Percentiles rank a stretch among this genome's conserved stretches.
Evolutionary conservation across 1,139 yeast species (phyloP).

Genomic region (Zygosaccharomyces sapae): DNA sequence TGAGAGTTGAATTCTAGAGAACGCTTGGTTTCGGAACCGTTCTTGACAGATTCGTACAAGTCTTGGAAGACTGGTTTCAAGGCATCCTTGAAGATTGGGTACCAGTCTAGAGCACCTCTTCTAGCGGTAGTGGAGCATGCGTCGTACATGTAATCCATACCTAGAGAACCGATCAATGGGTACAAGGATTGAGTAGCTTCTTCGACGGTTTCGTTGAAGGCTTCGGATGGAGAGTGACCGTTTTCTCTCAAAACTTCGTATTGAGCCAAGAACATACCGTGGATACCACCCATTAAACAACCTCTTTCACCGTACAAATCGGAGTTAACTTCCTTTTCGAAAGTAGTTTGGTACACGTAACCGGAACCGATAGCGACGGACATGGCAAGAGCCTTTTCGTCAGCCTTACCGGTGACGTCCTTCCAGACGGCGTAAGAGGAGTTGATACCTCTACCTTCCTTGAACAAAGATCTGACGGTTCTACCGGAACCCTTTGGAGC

Average conservation of each 20-base stretch:
- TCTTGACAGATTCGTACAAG: conserved; percentile 89
- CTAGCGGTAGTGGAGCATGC: conserved; percentile 99
- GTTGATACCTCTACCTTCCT: conserved; percentile 99
- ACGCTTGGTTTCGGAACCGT: conserved; percentile 97
- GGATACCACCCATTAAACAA: conserved; percentile 99
- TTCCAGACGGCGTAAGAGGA: conserved; percentile 99
- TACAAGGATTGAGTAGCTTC: conserved; percentile 99
- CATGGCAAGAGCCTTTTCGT: conserved; percentile 97
- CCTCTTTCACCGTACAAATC: conserved; percentile 99
- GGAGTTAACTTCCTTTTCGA: conserved; percentile 98
- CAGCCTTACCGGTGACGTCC: conserved; percentile 98
- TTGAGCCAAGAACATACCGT: conserved; percentile 99
- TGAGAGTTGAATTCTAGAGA: conserved; percentile 97
- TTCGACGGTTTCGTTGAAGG: conserved; percentile 99
- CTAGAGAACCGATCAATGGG: conserved; percentile 98
- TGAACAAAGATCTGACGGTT: conserved; percentile 97
- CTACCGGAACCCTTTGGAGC: conserved; percentile 99
- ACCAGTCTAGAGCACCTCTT: conserved; percentile 99
- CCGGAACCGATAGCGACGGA: conserved; percentile 99
- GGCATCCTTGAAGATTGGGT: conserved; percentile 97
- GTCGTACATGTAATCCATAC: conserved; percentile 99
- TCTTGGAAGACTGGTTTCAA: conserved; percentile 97
- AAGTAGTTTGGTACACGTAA: conserved; percentile 98
- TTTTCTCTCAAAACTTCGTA: conserved; percentile 99
- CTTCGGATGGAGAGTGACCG: conserved; percentile 99